phyloP scores from a whole-genome alignment of 768 basidiomycete species.

The Tricholoma bakamatsutake region DNA sequence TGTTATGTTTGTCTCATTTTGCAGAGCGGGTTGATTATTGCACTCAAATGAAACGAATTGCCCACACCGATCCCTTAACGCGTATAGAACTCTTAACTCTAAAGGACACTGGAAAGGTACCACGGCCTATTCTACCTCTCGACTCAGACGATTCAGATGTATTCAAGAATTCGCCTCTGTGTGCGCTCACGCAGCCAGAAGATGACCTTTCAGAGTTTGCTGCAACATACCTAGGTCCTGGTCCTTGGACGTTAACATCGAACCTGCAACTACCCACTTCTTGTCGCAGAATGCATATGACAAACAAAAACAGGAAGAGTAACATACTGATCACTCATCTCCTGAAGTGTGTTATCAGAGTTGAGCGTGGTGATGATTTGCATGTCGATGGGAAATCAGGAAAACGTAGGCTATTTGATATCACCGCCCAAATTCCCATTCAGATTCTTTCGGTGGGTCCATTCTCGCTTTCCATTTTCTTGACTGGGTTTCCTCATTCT shows the following conservation, averaged over 20 bases:
- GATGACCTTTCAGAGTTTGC: conserved; percentile 51
- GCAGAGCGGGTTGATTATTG: conserved; percentile 81
- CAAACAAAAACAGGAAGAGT: conserved; percentile 72
- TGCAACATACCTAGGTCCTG: conserved; percentile 64
- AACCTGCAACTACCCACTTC: conserved; percentile 63
- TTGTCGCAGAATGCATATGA: conserved; percentile 61
- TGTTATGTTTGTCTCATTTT: background rate
- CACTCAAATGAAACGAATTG: conserved; percentile 58
- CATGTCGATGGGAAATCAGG: conserved; percentile 59
- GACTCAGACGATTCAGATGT: conserved; percentile 61
- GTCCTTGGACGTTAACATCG: conserved; percentile 82
- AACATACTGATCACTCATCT: conserved; percentile 72
- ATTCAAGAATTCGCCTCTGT: conserved; percentile 61
- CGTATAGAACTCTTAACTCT: conserved; percentile 60
- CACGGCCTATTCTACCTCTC: conserved; percentile 70
- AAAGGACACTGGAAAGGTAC: conserved; percentile 47
- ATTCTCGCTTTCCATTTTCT: background rate
- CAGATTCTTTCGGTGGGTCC: conserved; percentile 78
- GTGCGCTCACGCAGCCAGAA: conserved; percentile 39
- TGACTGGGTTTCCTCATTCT: background rate
- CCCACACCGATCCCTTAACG: conserved; percentile 60
- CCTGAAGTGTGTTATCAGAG: conserved; percentile 77
- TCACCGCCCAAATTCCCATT: conserved; percentile 79
- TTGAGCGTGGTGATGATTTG: conserved; percentile 73
- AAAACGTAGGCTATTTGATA: conserved; percentile 79